Evolutionary conservation across 495 filamentous ascomycete genomes (phyloP).

Genomic region (Daldinia decipiens): DNA sequence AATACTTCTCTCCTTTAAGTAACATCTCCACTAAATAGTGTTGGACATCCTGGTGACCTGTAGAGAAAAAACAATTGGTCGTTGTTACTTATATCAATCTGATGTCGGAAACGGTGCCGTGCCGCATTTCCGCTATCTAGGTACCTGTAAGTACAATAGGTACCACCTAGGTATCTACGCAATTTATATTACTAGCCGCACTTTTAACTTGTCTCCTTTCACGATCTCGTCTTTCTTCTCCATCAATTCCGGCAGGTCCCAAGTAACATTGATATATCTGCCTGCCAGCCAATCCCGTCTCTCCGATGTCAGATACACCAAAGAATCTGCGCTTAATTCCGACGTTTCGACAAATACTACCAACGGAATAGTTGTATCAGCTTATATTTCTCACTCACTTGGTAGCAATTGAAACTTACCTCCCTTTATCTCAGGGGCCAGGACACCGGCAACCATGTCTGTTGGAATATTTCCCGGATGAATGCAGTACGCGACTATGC

Average conservation of each 20-base stretch:
- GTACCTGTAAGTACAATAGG: background rate
- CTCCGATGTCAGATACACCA: conserved; percentile 60
- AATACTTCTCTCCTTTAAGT: too few relatives aligned
- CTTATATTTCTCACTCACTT: background rate
- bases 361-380: conserved; percentile 9
- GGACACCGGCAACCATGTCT: conserved; percentile 49
- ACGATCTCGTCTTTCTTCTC: conserved; percentile 58
- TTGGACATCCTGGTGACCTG: too few relatives aligned
- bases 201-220: conserved; percentile 57
- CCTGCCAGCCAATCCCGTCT: conserved; percentile 63
- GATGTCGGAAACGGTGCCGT: too few relatives aligned
- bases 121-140: background rate
- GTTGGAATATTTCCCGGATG: conserved; percentile 64
- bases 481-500: conserved; percentile 57
- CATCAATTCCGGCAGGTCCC: conserved; percentile 62
- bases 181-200: conserved; percentile 52
- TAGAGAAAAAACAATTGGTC: too few relatives aligned
- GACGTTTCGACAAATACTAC: conserved; percentile 55
- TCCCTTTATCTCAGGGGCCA: conserved; percentile 24
- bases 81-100: too few relatives aligned
- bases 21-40: too few relatives aligned
- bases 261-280: conserved; percentile 58
- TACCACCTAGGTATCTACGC: too few relatives aligned
- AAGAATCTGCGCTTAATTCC: conserved; percentile 58
- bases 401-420: conserved; percentile 26